Base-by-base conservation (phyloP, 257 asterid genomes). In the Solanum paucissectum region DNA sequence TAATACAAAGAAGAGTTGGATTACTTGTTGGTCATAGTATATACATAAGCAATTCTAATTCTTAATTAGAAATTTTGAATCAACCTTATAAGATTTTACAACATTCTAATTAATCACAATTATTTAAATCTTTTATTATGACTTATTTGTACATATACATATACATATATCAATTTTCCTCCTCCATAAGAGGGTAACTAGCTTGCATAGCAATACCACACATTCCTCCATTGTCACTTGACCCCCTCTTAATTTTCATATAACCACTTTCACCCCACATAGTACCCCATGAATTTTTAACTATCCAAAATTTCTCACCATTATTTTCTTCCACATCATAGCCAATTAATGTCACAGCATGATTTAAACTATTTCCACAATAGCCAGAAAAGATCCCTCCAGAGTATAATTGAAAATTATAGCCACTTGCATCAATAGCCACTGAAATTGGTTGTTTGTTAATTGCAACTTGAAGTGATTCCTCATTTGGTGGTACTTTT, bases 221-320 rank as follows among this genome's bases (percentile, higher is more conserved):
- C 16, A 42, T 86, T 23, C 97, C 94, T 21, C 46, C 34, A 46
- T 68, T 60, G 33, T 64, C 88, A n/a, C 66, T 44, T 36, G 87
- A 62, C 23, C 87, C 92, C 14, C 95, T 91, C 84, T 72, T 77
- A 83, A 93, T 69, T 91, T 88, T 95, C 83, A 94, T 86, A 46
- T 93, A 95, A 18, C 97, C 98, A 5, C 23, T 76, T 66, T 93
- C 93, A 42, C 98, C 96, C 98, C 98, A 94, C 3, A 4, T 14
- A 36, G 74, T 14, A 46, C 96, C 96, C 97, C 96, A 95, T 32
- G 98, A 95, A 88, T 93, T 95, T 92, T 93, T 94, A 86, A 93
- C 95, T 2, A 93, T 81, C 98, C 98, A 94, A 71, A 93, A 94
- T 75, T 91, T 88, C 21, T 77, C 68, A 76, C 90, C 93, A 36